Conservation (phyloP, 495 filamentous ascomycete genomes). For the Aspergillus panamensis region DNA sequence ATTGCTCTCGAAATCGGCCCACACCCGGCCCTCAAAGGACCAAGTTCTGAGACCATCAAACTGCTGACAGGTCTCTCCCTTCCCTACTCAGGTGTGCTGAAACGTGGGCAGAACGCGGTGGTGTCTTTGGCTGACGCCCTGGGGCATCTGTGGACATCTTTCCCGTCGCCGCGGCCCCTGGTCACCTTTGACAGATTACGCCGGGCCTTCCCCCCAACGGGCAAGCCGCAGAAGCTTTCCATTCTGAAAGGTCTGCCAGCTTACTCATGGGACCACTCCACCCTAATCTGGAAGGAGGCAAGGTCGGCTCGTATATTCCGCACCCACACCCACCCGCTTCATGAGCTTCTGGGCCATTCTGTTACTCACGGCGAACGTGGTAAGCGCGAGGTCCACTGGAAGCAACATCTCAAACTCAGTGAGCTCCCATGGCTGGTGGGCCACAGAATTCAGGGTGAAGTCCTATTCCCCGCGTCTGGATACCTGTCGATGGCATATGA, state of each 20-base stretch:
- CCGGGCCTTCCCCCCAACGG: neutral
- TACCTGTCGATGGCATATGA: no score
- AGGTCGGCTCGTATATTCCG: neutral
- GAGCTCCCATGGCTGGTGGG: no score
- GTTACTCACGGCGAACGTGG: no score
- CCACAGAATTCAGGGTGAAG: no score
- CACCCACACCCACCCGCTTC: no score
- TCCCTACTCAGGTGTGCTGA: conserved; percentile 31
- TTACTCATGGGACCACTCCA: conserved; percentile 10
- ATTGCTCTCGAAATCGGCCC: conserved; percentile 49
- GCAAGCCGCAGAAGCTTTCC: neutral
- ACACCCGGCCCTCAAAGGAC: conserved; percentile 44
- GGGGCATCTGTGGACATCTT: conserved; percentile 44
- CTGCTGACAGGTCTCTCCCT: no score
- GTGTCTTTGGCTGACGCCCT: conserved; percentile 40
- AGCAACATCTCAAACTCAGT: no score
- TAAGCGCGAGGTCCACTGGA: no score
- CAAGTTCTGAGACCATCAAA: no score
- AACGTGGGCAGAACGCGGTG: conserved; percentile 30
- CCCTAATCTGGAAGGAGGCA: neutral
- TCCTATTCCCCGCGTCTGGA: no score
- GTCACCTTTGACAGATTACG: conserved; percentile 11
- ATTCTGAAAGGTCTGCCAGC: neutral
- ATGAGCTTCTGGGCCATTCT: no score
- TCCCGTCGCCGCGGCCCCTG: conserved; percentile 22